Evolutionary conservation across 768 basidiomycete species (phyloP), one percentile per base, ranked within the genome.

Genomic region (Lactarius psammicola): DNA sequence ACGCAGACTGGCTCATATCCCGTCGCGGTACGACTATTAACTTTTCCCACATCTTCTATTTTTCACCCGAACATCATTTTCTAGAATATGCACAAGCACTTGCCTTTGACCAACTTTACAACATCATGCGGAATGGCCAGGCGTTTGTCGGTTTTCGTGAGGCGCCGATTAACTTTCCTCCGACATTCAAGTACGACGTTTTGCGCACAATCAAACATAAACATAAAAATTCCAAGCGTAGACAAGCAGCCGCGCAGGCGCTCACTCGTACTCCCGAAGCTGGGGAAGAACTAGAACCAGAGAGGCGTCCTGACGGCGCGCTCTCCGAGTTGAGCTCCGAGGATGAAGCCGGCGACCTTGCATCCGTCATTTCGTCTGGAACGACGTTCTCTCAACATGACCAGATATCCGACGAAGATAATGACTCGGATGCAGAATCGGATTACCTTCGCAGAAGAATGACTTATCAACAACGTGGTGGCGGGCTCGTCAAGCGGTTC

Each of bases 131-230:
- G 51, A 79, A 81, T n/a, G 81, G 83, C 11, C 75, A 82, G 9
- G 84, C 84, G 3, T 94, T 98, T 70, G 78, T 79, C 18, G 94
- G 93, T 9, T 97, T 97, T 72, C 71, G 78, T 9, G 95, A 98
- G 75, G 92, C 82, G 0, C 77, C 80, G 0, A 97, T 97, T 66
- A 74, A 87, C 71, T 98, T 98, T 68, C 86, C 93, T 5, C 95
- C 95, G 0, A 97, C 95, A 0, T 98, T 95, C 83, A 97, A 97
- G 72, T 94, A 94, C 72, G 89, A 95, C 70, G 89, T 95, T 8
- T 75, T 85, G 61, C 82, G 84, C 30, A 82, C 83, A 2, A 73
- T 82, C 23, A 88, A 85, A 74, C 81, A 79, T 66, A 64, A 69
- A 71, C 79, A 58, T 82, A 80, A 72, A 78, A 79, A 31, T 40